Evolutionary conservation across 495 filamentous ascomycete species (phyloP).

Genomic region (Neurospora sp.): DNA sequence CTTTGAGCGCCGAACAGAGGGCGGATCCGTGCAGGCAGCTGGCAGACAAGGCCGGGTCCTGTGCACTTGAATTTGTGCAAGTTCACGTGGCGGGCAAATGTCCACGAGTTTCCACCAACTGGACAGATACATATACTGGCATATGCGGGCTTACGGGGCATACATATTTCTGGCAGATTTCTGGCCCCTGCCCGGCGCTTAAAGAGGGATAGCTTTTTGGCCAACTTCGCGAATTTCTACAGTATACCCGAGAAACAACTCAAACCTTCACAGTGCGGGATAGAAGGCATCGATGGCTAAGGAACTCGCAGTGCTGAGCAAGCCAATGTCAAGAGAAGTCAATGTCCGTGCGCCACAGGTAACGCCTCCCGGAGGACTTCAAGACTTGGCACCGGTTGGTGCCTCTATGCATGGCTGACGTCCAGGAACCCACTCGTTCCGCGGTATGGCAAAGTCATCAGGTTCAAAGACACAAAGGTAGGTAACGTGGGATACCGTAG

Average conservation of each 20-base stretch:
- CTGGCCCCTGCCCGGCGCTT: too few relatives aligned
- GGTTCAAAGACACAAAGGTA: neutral
- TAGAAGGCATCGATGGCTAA: neutral
- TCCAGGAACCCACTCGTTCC: neutral
- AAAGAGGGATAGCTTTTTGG: too few relatives aligned
- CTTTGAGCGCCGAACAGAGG: neutral
- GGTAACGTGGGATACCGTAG: neutral
- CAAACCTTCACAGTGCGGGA: neutral
- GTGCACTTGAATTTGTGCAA: too few relatives aligned
- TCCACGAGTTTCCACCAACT: too few relatives aligned
- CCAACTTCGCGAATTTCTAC: neutral
- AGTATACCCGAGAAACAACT: neutral
- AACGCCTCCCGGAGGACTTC: neutral
- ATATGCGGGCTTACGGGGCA: too few relatives aligned
- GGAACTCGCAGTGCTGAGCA: neutral
- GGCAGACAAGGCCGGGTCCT: neutral
- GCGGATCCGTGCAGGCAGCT: too few relatives aligned
- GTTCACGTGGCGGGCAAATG: too few relatives aligned
- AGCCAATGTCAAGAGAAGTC: neutral
- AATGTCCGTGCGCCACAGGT: neutral
- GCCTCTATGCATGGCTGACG: neutral
- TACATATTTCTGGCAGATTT: too few relatives aligned
- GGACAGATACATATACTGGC: too few relatives aligned
- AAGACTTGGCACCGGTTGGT: neutral
- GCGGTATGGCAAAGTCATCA: neutral